Percentiles rank a stretch among this genome's conserved stretches.
These are phyloP conservation scores for Russula earlei DNA, from an alignment of 768 basidiomycete species.

Conservation along the genomic window DNA sequence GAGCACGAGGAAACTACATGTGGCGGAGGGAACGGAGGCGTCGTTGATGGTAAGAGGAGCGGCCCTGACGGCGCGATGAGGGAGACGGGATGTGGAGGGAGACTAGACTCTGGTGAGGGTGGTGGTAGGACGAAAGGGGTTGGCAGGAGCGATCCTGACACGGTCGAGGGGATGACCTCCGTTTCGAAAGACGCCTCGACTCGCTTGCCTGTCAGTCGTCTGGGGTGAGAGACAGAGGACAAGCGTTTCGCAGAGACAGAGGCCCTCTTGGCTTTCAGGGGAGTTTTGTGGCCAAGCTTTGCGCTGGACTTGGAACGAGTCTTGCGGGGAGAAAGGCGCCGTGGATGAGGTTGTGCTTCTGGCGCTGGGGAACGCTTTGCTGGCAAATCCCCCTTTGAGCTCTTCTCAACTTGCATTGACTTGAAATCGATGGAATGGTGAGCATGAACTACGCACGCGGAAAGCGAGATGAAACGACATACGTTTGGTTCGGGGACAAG, in stretches of 20 bases:
- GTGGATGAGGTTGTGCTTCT: conserved; percentile 3
- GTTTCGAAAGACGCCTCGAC: conserved; percentile 42
- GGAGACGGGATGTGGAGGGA: conserved; percentile 41
- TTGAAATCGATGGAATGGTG: neutral
- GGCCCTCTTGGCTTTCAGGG: conserved; percentile 17
- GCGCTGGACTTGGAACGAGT: conserved; percentile 12
- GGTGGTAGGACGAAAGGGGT: conserved; percentile 72
- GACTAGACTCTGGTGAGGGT: conserved; percentile 59
- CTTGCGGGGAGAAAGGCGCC: conserved; percentile 6
- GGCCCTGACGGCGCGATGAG: conserved; percentile 23
- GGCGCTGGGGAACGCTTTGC: neutral
- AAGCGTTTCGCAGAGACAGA: conserved; percentile 28
- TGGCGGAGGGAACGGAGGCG: conserved; percentile 8
- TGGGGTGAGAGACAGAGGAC: conserved; percentile 27
- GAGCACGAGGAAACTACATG: neutral
- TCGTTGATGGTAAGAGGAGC: conserved; percentile 4
- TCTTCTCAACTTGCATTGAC: neutral
- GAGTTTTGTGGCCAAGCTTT: conserved; percentile 4
- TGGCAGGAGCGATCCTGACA: conserved; percentile 36
- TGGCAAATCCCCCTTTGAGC: neutral
- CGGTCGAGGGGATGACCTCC: conserved; percentile 35
- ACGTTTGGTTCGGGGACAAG: neutral
- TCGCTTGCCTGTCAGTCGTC: conserved; percentile 16
- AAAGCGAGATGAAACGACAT: neutral
- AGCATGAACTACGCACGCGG: neutral